phyloP scores from a whole-genome alignment of 495 filamentous ascomycete genomes.

The Venustampulla echinocandica region DNA sequence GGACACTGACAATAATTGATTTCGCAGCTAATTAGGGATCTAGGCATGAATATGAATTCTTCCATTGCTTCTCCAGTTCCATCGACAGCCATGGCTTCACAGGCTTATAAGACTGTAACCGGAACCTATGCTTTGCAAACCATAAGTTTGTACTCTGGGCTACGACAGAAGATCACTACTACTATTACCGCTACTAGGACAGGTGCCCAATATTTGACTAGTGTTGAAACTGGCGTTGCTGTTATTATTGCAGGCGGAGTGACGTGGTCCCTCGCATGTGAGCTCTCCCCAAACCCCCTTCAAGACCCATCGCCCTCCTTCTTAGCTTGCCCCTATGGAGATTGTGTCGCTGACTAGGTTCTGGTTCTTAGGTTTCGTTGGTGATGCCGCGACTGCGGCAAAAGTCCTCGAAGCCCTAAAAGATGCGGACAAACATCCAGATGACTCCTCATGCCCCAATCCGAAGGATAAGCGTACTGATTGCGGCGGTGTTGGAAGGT shows the following conservation, averaged over 20 bases:
- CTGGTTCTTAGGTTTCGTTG: background rate
- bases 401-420: background rate
- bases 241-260: background rate
- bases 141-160: background rate
- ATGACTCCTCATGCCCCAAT: background rate
- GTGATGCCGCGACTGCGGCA: slow-evolving; percentile 3
- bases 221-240: background rate
- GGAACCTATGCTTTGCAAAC: background rate
- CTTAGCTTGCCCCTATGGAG: background rate
- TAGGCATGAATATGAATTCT: background rate
- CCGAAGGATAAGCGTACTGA: background rate
- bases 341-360: background rate
- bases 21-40: background rate
- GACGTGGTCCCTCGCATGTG: background rate
- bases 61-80: background rate
- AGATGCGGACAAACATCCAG: background rate
- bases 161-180: background rate
- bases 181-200: background rate
- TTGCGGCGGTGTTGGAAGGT: background rate
- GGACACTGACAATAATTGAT: background rate
- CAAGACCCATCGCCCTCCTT: background rate
- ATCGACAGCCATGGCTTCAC: background rate
- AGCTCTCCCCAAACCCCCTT: background rate
- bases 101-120: background rate
- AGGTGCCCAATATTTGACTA: background rate